phyloP scores from a whole-genome alignment of 2,329 filamentous ascomycete species.

The Colletotrichum destructivum region DNA sequence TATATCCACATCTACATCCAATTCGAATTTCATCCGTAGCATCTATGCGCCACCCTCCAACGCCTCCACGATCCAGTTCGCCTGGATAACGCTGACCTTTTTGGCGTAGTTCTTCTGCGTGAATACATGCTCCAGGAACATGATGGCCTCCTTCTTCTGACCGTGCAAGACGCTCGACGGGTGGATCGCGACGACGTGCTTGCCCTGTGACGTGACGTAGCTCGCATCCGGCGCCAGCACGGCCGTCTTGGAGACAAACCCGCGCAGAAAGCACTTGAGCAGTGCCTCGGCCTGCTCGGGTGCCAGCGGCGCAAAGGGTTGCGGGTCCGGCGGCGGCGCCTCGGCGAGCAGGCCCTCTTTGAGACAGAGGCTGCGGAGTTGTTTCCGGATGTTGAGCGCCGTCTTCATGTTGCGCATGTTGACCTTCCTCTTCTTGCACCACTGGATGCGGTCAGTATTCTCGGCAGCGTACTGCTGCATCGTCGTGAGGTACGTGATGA shows the following conservation, averaged over 20 bases:
- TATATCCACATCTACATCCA: not conserved
- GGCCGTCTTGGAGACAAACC: conserved; percentile 74
- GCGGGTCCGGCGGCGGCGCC: conserved; percentile 65
- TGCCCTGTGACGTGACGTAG: conserved; percentile 73
- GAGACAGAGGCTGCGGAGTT: conserved; percentile 71
- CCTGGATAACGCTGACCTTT: conserved; percentile 74
- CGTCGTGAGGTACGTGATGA: conserved; percentile 75
- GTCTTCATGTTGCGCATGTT: conserved; percentile 74
- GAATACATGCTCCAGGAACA: conserved; percentile 78
- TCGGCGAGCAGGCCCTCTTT: conserved; percentile 66
- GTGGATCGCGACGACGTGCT: conserved; percentile 74
- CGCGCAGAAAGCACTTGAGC: conserved; percentile 74
- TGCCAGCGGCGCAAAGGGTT: conserved; percentile 68
- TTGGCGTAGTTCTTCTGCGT: conserved; percentile 78
- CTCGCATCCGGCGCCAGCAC: conserved; percentile 72
- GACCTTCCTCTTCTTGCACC: conserved; percentile 72
- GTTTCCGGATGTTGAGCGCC: conserved; percentile 73
- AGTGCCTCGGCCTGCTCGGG: conserved; percentile 69
- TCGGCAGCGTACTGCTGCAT: conserved; percentile 74
- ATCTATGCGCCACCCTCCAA: conserved; percentile 49
- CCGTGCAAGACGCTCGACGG: conserved; percentile 75
- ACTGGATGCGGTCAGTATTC: conserved; percentile 67
- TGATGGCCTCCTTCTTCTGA: conserved; percentile 75
- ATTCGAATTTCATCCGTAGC: too few species aligned
- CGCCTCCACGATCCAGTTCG: conserved; percentile 71